Conservation (phyloP, 2,329 filamentous ascomycete genomes). For the Cercospora sp. region DNA sequence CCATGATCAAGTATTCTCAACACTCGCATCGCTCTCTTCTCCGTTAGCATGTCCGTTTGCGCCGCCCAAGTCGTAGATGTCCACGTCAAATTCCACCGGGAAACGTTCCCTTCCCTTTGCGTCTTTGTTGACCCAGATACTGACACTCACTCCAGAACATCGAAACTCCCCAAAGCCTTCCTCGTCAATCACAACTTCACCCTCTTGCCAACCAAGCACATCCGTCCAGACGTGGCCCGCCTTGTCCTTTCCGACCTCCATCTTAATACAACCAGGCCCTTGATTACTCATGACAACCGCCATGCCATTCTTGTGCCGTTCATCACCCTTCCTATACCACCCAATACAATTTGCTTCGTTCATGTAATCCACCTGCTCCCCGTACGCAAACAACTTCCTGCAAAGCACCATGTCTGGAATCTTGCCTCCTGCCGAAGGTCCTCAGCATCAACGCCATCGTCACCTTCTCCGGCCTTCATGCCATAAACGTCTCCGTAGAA, state of each 20-base stretch:
- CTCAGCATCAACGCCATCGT: conserved; percentile 52
- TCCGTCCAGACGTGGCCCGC: conserved; percentile 65
- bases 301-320: conserved; percentile 52
- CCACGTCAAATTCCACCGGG: conserved; percentile 34
- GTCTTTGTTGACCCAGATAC: conserved; percentile 61
- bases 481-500: conserved; percentile 61
- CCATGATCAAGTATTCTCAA: not conserved
- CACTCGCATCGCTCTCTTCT: not conserved
- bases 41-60: not conserved
- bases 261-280: conserved; percentile 50
- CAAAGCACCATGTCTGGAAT: conserved; percentile 61
- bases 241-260: conserved; percentile 58
- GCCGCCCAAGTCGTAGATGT: conserved; percentile 22
- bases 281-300: conserved; percentile 50
- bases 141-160: conserved; percentile 56
- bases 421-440: conserved; percentile 42
- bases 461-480: conserved; percentile 65
- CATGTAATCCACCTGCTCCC: conserved; percentile 64
- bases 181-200: conserved; percentile 59
- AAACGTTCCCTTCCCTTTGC: conserved; percentile 57
- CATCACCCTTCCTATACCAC: conserved; percentile 56
- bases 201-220: conserved; percentile 58
- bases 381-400: conserved; percentile 66
- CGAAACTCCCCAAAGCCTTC: conserved; percentile 62
- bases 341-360: conserved; percentile 62